Evolutionary conservation across 2,329 filamentous ascomycete genomes (phyloP), one percentile per base, ranked within the genome.

Genomic region (Fonsecaea multimorphosa): DNA sequence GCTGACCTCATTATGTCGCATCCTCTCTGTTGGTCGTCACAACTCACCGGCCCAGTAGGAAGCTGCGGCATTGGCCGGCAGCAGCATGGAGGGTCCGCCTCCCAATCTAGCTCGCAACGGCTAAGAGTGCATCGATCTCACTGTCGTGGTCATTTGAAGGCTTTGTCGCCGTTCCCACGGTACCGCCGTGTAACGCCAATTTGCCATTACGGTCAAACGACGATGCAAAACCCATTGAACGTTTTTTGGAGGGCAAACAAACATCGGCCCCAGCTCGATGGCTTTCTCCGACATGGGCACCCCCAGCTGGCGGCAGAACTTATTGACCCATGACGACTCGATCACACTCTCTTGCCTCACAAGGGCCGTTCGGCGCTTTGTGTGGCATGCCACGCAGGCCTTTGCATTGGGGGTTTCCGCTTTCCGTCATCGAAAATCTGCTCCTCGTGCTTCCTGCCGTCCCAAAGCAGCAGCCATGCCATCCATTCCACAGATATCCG

Each of bases 1-100:
- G 62, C 65, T 69, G 65, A 67, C 67, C 65, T 69, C 67, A 69
- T 69, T 68, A 61, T 59, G 65, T 69, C 67, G 67, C 63, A 67
- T 67, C 62, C 54, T 58, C 55, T 36, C 32, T 32, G 12, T 36
- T 34, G 53, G 52, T 66, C 64, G 58, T 58, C 46, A n/a, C n/a
- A n/a, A n/a, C n/a, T n/a, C n/a, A 55, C 59, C 57, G 57, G 59
- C 19, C 49, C 58, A 63, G 19, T 49, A 31, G 51, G 29, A 49
- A 63, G 49, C 61, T n/a, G 54, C 62, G 67, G 61, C 56, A 61
- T 60, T 65, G 65, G 59, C 22, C 62, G 61, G 64, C 56, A 54
- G 56, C 59, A 53, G 52, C 58, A 36, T 59, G 65, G 62, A n/a
- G 38, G 63, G 16, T 19, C 40, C 59, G 55, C 54, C 62, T 52